Evolutionary conservation across 73 alveolate genomes (phyloP).

Genomic region (Paramecium octaurelia): DNA sequence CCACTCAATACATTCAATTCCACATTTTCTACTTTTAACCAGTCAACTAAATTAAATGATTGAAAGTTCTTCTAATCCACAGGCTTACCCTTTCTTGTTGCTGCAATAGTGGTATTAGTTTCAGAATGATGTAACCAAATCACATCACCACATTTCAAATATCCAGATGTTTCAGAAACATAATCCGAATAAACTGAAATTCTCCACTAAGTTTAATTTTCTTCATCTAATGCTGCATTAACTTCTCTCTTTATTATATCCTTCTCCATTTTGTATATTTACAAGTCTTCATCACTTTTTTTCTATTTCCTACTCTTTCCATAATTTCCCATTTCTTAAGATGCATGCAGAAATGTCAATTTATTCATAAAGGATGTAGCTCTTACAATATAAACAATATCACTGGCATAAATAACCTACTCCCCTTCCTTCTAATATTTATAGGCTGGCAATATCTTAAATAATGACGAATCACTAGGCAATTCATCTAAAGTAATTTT

Average conservation of each 20-base stretch:
- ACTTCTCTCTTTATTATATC: conserved; percentile 55
- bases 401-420: conserved; percentile 45
- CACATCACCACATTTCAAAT: conserved; percentile 63
- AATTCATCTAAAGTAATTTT: conserved; percentile 57
- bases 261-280: neutral
- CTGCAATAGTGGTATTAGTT: conserved; percentile 54
- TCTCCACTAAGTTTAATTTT: conserved; percentile 53
- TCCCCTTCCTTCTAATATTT: conserved; percentile 63
- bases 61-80: conserved; percentile 15
- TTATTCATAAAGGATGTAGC: conserved; percentile 42
- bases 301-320: neutral
- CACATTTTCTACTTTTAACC: conserved; percentile 53
- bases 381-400: conserved; percentile 39
- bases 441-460: conserved; percentile 55
- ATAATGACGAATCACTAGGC: conserved; percentile 51
- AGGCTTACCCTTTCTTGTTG: conserved; percentile 27
- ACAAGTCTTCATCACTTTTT: neutral
- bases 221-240: conserved; percentile 55
- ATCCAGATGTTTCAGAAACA: conserved; percentile 38
- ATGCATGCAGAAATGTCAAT: conserved; percentile 41
- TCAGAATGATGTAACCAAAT: conserved; percentile 64
- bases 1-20: conserved; percentile 18
- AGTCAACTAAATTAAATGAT: neutral
- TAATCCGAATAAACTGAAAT: conserved; percentile 50
- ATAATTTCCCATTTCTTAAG: conserved; percentile 15